A percentile compares a stretch with the other conserved stretches of the same genome.
Evolutionary conservation across 768 basidiomycete genomes (phyloP).

Genomic region (Nidula microcarpa): DNA sequence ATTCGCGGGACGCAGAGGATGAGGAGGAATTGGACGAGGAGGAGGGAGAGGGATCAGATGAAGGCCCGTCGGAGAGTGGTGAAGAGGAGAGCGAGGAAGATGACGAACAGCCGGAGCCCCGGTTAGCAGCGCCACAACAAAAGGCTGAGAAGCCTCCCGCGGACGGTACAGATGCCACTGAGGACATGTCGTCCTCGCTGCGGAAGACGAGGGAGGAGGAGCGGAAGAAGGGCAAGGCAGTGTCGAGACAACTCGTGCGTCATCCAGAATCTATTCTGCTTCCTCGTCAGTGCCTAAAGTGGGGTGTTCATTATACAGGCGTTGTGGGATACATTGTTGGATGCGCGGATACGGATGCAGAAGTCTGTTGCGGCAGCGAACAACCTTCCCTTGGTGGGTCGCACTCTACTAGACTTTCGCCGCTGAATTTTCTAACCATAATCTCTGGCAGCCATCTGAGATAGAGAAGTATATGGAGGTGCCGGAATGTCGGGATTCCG

Average conservation of each 20-base stretch:
- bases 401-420: neutral
- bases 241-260: conserved; percentile 80
- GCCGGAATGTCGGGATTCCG: conserved; percentile 38
- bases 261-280: neutral
- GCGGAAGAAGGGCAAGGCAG: conserved; percentile 77
- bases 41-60: conserved; percentile 12
- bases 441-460: conserved; percentile 24
- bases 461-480: conserved; percentile 32
- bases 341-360: conserved; percentile 90
- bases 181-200: conserved; percentile 50
- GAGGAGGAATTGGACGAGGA: conserved; percentile 6
- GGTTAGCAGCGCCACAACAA: neutral
- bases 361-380: conserved; percentile 70
- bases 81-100: conserved; percentile 7
- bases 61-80: conserved; percentile 9
- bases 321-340: conserved; percentile 83
- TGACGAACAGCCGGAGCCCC: neutral
- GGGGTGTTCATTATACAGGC: conserved; percentile 36
- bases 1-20: neutral
- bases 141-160: neutral
- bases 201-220: conserved; percentile 65
- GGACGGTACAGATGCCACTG: conserved; percentile 13
- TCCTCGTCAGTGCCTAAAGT: neutral
- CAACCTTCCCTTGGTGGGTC: conserved; percentile 58
- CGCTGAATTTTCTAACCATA: conserved; percentile 4